Base-by-base conservation (phyloP, 208 protist species). In the Trypanosomatidae sp. region DNA sequence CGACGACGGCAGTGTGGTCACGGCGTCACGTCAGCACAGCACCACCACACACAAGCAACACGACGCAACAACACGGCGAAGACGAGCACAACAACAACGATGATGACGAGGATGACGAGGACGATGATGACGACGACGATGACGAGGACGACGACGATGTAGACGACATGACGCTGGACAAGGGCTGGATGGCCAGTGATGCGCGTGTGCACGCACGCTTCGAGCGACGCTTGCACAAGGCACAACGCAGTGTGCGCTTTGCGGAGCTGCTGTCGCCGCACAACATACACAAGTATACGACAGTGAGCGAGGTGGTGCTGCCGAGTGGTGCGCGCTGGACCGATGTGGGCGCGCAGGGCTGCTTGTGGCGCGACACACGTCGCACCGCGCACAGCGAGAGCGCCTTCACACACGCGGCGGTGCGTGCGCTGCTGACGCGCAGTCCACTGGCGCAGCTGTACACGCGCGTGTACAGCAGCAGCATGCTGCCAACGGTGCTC, bases 231-330 rank as follows among this genome's bases (percentile, higher is more conserved):
- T 26, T 66, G 4, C 56, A 32, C 7, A 33, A 58, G 18, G 67
- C 48, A 0, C 43, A 71, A 13, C 53, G 43, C 2, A 24, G n/a
- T 2, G 27, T 71, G 13, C 48, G 41, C n/a, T 23, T 71, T n/a
- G 33, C 30, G 10, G 62, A 77, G 33, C 2, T 66, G 6, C 21
- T 77, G 7, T 49, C 60, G 6, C 32, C 28, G 33, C 44, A 61
- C 18, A 28, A 38, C 33, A 51, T 52, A 20, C 41, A 67, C 41
- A 44, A 56, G 18, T 65, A 61, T 19, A 42, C 77, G 18, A 47
- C 58, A 35, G 62, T 50, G 8, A 71, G 66, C 3, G 54, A 86
- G 39, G 67, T 81, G 11, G 65, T 55, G 11, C 69, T 66, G 28
- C 16, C 25, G 18, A 28, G 33, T 0, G 71, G 67, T 6, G 53